Evolutionary conservation across 129 eudicot species (phyloP).

Genomic region (Escallonia rubra): DNA sequence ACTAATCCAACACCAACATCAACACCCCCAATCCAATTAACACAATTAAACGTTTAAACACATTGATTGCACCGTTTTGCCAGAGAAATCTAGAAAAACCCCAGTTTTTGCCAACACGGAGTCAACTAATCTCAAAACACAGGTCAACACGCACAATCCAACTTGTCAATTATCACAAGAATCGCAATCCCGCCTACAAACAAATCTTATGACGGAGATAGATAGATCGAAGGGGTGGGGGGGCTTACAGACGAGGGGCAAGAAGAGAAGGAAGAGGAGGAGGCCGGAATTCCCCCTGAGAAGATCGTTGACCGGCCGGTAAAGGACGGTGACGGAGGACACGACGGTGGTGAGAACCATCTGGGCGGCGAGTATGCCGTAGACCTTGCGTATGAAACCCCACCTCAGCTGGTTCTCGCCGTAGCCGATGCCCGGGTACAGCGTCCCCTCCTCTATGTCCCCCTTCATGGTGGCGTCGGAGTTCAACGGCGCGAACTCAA

Average conservation of each 20-base stretch:
- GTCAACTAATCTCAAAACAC: neutral
- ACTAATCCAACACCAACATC: no score
- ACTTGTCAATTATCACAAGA: neutral
- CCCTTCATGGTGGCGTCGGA: conserved; percentile 16
- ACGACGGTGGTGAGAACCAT: conserved; percentile 72
- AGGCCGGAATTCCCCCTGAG: conserved; percentile 69
- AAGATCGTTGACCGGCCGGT: conserved; percentile 70
- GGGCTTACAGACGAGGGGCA: conserved; percentile 65
- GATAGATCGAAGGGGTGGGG: neutral
- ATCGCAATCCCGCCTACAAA: neutral
- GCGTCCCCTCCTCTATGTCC: conserved; percentile 67
- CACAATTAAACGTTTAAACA: no score
- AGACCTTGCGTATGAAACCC: conserved; percentile 97
- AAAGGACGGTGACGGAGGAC: conserved; percentile 68
- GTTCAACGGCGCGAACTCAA: conserved; percentile 46
- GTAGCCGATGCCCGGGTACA: conserved; percentile 79
- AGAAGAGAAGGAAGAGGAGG: conserved; percentile 58
- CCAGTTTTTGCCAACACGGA: neutral
- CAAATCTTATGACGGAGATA: neutral
- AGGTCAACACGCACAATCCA: neutral
- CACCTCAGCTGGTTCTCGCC: conserved; percentile 91
- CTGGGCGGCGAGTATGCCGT: conserved; percentile 86
- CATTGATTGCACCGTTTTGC: no score
- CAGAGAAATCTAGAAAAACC: neutral
- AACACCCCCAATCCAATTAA: no score